Base-by-base conservation (phyloP, 306 rosid genomes). In the Ochetophila trinervis region DNA sequence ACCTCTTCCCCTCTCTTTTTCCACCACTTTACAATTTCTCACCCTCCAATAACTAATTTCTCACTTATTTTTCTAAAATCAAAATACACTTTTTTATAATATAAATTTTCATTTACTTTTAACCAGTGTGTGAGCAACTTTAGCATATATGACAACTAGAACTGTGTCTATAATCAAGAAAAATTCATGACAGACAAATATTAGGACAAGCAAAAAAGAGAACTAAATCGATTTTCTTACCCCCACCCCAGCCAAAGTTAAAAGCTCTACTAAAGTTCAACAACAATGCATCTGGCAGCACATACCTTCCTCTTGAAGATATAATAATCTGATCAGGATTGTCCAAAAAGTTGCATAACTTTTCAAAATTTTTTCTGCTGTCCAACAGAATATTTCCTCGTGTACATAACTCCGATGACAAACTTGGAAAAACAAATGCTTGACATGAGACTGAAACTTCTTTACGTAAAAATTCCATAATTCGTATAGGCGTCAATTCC, bases 301-400 rank as follows among this genome's bases (percentile, higher is more conserved):
- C 56, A 58, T 82, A 87, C 98, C 98, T 89, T 77, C 87, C 95
- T 35, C 67, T 42, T 47, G 89, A 75, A 68, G 96, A 92, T 37
- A 80, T 52, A 32, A 92, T 71, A 57, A 84, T 76, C 34, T 52
- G 79, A 63, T 81, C 68, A 16, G 92, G 85, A 75, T 68, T 65
- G 50, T 77, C 79, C 79, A 92, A 73, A 64, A 87, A 87, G 72
- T 49, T 80, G 60, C 54, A 66, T 30, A 92, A 51, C 66, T 67
- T 74, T 49, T 70, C 67, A 42, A 80, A 72, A 15, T 79, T 73
- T 22, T 16, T 63, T 79, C 79, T 72, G 64, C 80, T 75, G 62
- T 79, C 68, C 74, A 79, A n/a, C 34, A 80, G 27, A 56, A 92
- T 67, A 67, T 74, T 81, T 15, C 79, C 98, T 53, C 77, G 72